Evolutionary conservation across 345 rosid genomes (phyloP).

Genomic region (Euclidium syriacum): DNA sequence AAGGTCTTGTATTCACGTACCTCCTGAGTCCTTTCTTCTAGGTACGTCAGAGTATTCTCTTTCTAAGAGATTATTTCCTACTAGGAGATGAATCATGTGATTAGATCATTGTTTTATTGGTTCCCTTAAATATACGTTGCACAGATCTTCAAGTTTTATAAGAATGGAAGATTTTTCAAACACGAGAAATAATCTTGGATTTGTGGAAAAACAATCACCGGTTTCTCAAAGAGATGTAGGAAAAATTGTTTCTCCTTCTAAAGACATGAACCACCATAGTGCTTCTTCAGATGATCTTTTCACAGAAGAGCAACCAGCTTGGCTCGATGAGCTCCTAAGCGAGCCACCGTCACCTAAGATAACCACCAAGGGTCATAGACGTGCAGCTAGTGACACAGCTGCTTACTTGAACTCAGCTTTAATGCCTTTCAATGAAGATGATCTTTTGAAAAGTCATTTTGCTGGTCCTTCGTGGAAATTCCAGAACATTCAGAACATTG

Average conservation of each 20-base stretch:
- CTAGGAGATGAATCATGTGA: not conserved
- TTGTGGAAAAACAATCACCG: constrained; percentile 39
- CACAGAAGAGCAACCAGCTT: constrained; percentile 46
- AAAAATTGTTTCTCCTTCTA: constrained; percentile 33
- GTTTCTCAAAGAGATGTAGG: constrained; percentile 38
- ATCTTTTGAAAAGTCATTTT: constrained; percentile 20
- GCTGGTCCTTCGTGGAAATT: constrained; percentile 38
- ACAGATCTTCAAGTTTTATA: not conserved
- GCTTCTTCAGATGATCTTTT: constrained; percentile 42
- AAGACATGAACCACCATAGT: constrained; percentile 34
- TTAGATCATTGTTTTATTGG: not conserved
- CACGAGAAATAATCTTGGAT: constrained; percentile 31
- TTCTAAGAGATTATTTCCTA: not conserved
- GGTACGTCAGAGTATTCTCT: not conserved
- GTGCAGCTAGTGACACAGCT: constrained; percentile 61
- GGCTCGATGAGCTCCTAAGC: constrained; percentile 60
- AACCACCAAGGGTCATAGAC: constrained; percentile 40
- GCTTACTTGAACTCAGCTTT: constrained; percentile 36
- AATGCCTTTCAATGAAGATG: constrained; percentile 24
- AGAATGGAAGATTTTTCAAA: constrained; percentile 46
- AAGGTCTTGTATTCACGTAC: not conserved
- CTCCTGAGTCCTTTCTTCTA: not conserved
- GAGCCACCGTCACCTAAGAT: constrained; percentile 46
- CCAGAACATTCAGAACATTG: constrained; percentile 43
- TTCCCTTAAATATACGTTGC: not conserved